Evolutionary conservation across 371 early-diverging fungal genomes (phyloP).

Genomic region (Thermomucor indicae-seudaticae): DNA sequence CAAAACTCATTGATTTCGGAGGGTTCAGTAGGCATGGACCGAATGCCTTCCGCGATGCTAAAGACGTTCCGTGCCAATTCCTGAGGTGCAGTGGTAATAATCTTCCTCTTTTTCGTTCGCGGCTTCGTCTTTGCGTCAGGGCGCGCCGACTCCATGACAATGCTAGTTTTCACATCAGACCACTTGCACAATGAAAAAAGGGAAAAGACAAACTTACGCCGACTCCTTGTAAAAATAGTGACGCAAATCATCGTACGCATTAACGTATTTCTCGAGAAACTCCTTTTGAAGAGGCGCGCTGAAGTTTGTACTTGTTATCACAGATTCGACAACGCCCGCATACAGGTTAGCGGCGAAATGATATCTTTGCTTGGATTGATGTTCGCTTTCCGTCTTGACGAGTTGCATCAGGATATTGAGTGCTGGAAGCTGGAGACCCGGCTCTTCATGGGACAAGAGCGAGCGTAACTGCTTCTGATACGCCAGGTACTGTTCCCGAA

Average conservation of each 20-base stretch:
- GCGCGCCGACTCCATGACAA: background rate
- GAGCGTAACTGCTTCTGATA: conserved; percentile 49
- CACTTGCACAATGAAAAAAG: background rate
- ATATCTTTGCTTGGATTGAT: conserved; percentile 26
- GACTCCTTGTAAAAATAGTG: conserved; percentile 74
- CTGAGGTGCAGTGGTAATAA: conserved; percentile 5
- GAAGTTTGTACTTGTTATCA: conserved; percentile 53
- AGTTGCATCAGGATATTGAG: conserved; percentile 62
- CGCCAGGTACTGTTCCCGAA: conserved; percentile 63
- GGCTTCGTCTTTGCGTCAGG: background rate
- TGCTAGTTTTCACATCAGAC: background rate
- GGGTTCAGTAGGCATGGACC: conserved; percentile 57
- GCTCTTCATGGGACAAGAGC: conserved; percentile 58
- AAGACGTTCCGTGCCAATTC: conserved; percentile 48
- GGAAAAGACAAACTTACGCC: conserved; percentile 35
- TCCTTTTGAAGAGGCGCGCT: conserved; percentile 56
- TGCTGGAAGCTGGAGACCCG: conserved; percentile 74
- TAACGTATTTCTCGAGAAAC: conserved; percentile 66
- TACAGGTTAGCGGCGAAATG: conserved; percentile 54
- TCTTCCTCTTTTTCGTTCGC: conserved; percentile 24
- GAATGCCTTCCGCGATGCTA: conserved; percentile 49
- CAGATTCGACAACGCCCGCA: conserved; percentile 46
- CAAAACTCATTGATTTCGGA: conserved; percentile 63
- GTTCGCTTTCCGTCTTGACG: conserved; percentile 58
- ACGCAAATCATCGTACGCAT: conserved; percentile 80